These are phyloP conservation scores for Sonneratia caseolaris DNA, from an alignment of 345 rosid species.

Conservation along the genomic window DNA sequence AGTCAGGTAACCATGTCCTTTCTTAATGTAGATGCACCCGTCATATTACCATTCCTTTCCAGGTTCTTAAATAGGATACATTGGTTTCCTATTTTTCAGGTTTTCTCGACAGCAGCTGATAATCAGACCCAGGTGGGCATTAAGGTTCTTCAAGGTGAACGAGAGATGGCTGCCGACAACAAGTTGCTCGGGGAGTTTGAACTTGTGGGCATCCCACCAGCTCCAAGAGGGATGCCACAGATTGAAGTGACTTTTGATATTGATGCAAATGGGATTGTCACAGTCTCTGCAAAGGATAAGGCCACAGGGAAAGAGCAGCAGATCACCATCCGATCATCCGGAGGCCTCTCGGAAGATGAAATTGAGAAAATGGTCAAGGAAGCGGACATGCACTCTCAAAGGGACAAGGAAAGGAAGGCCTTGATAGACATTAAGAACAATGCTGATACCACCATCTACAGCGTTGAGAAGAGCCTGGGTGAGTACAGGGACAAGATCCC, in stretches of 20 bases:
- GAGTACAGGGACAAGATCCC: conserved; percentile 32
- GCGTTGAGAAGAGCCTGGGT: conserved; percentile 28
- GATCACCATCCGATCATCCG: conserved; percentile 30
- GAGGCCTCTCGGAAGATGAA: conserved; percentile 24
- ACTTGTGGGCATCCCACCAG: conserved; percentile 28
- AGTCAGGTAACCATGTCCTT: conserved; percentile 15
- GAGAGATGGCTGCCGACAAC: conserved; percentile 29
- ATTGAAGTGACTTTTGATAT: too few species aligned
- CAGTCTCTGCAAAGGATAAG: conserved; percentile 29
- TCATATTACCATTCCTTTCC: neutral
- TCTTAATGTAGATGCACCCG: neutral
- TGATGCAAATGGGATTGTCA: conserved; percentile 25
- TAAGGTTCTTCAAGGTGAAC: conserved; percentile 26
- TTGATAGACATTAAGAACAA: conserved; percentile 24
- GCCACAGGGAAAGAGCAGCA: conserved; percentile 27
- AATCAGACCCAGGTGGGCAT: conserved; percentile 24
- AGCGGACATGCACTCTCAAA: conserved; percentile 26
- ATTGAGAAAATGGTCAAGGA: conserved; percentile 31
- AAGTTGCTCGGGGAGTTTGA: conserved; percentile 31
- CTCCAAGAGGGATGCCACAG: conserved; percentile 14
- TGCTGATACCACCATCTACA: conserved; percentile 29
- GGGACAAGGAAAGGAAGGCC: conserved; percentile 26
- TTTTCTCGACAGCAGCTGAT: conserved; percentile 30
- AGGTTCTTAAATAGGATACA: neutral
- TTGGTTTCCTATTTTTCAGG: conserved; percentile 12